Conservation (phyloP, 306 rosid species). For the Gastrolobium bilobum region DNA sequence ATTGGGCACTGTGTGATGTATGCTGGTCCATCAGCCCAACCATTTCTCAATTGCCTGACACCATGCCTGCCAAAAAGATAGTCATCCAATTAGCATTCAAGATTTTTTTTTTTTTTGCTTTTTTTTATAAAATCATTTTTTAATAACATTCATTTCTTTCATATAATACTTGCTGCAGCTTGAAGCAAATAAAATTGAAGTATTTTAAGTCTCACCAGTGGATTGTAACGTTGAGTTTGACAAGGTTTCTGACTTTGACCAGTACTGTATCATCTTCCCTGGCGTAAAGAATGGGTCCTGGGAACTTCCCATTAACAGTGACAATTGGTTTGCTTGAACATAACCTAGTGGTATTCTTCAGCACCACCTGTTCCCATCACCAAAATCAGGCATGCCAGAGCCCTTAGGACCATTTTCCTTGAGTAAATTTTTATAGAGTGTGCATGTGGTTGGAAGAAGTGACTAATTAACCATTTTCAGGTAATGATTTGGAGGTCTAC, state of each 20-base stretch:
- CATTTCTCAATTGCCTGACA: slow-evolving; percentile 70
- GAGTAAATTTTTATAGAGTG: neutral
- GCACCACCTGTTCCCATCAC: slow-evolving; percentile 66
- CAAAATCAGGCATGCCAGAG: slow-evolving; percentile 6
- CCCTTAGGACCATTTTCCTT: neutral
- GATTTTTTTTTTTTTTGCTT: slow-evolving; percentile 8
- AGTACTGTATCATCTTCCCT: slow-evolving; percentile 85
- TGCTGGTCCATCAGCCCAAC: slow-evolving; percentile 94
- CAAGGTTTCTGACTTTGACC: slow-evolving; percentile 70
- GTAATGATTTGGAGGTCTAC: slow-evolving; percentile 16
- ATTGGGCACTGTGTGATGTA: slow-evolving; percentile 87
- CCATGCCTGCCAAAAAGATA: slow-evolving; percentile 68
- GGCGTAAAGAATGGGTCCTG: slow-evolving; percentile 87
- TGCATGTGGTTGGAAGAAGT: slow-evolving; percentile 26
- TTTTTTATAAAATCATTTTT: too few species aligned
- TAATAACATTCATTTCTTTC: neutral
- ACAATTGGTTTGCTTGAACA: slow-evolving; percentile 77
- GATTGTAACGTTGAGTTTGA: slow-evolving; percentile 63
- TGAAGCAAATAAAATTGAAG: neutral
- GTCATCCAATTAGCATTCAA: slow-evolving; percentile 27
- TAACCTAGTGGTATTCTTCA: slow-evolving; percentile 61
- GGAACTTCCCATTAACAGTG: slow-evolving; percentile 77
- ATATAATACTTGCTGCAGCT: neutral
- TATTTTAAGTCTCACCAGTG: slow-evolving; percentile 67
- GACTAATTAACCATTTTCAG: slow-evolving; percentile 21